phyloP scores from a whole-genome alignment of 192 early-diverging fungal genomes.

The Coemansia sp. region DNA sequence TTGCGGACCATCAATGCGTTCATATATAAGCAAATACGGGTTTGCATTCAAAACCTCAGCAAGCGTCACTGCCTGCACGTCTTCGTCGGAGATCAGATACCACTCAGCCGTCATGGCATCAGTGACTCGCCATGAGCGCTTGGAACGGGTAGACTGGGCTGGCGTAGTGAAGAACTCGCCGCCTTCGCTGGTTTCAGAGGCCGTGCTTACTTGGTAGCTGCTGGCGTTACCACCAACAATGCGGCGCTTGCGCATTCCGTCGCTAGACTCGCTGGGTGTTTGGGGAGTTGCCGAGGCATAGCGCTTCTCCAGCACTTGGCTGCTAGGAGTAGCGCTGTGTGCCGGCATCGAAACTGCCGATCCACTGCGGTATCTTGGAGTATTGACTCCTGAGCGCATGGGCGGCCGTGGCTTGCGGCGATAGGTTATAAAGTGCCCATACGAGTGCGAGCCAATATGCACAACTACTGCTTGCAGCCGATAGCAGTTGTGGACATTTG shows the following conservation, averaged over 20 bases:
- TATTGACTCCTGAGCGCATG: slow-evolving; percentile 47
- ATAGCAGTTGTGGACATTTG: slow-evolving; percentile 55
- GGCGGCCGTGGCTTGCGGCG: slow-evolving; percentile 55
- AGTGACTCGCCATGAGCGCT: slow-evolving; percentile 42
- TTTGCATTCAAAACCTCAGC: slow-evolving; percentile 66
- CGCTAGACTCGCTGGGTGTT: slow-evolving; percentile 10
- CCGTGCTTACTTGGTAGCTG: neutral
- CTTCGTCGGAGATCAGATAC: slow-evolving; percentile 70
- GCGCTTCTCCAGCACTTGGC: slow-evolving; percentile 22
- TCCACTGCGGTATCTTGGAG: slow-evolving; percentile 41
- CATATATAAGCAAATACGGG: slow-evolving; percentile 72
- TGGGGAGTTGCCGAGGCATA: slow-evolving; percentile 19
- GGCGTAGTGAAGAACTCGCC: slow-evolving; percentile 11
- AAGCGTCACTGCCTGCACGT: slow-evolving; percentile 59
- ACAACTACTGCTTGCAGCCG: slow-evolving; percentile 83
- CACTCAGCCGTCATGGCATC: slow-evolving; percentile 56
- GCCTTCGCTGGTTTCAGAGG: slow-evolving; percentile 24
- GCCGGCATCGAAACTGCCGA: slow-evolving; percentile 26
- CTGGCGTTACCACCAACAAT: slow-evolving; percentile 32
- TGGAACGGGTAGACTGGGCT: slow-evolving; percentile 27
- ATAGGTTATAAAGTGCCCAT: slow-evolving; percentile 94
- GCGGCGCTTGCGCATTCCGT: slow-evolving; percentile 36
- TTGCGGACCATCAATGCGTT: slow-evolving; percentile 50
- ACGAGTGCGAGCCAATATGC: slow-evolving; percentile 87
- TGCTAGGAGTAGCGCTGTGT: neutral